Base-by-base conservation (phyloP, 2,329 filamentous ascomycete species). In the Claviceps monticola region DNA sequence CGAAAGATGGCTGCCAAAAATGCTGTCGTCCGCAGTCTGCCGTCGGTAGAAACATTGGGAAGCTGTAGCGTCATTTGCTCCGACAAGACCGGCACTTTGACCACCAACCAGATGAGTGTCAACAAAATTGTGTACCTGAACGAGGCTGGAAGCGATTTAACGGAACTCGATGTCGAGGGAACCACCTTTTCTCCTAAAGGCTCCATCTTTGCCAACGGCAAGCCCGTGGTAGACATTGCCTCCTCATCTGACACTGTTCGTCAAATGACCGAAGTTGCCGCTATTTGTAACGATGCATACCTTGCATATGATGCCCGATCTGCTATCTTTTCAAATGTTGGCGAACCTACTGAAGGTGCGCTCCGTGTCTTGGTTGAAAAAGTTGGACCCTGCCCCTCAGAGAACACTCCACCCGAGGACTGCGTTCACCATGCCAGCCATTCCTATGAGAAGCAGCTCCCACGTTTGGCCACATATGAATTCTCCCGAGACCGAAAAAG, bases 21-120 rank as follows among this genome's bases (percentile, higher is more conserved):
- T 64, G 93, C 93, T 7, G 90, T 98, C 39, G 94, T 98, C 53
- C 83, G 94, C 68, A 96, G 89, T 65, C 74, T 98, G 60, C 93
- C 93, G 19, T 98, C 93, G 1, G 93, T 98, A 50, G 93, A 98
- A 71, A 98, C 93, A 13, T 78, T 98, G 50, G 93, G 93, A 65
- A 98, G 93, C 77, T 98, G 93, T 79, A 98, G 93, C 63, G 90
- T 98, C 53, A 96, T 98, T 66, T 98, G 94, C 74, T 98, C 94
- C 4, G 93, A 98, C 75, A 98, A 98, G 76, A 98, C 93, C 5
- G 94, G 93, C 60, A 98, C 93, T 48, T 72, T 98, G 65, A 98
- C 93, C 11, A 98, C 93, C 42, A 98, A 98, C 72, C 90, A 97
- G 71, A 98, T 98, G 93, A 97, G 93, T 64, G 93, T 96, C 52